Evolutionary conservation across 2,329 filamentous ascomycete genomes (phyloP), one percentile per base, ranked within the genome.

Genomic region (Aspergillus hortae): DNA sequence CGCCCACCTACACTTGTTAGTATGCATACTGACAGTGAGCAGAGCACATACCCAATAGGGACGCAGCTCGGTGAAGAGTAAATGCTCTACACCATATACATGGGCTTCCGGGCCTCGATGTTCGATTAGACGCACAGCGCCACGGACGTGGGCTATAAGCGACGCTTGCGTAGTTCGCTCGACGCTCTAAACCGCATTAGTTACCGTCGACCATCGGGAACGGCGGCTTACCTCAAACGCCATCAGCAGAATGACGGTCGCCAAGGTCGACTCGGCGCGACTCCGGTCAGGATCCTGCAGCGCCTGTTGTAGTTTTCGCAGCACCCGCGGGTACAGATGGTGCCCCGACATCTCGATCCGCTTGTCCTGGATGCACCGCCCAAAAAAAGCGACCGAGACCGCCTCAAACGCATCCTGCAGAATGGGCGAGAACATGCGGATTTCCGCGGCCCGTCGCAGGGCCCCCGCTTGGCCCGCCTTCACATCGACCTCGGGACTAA

Each of bases 381-480:
- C 70, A 55, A 70, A 71, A 38, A 71, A 72, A 0, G 67, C 67
- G n/a, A 70, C 57, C 2, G 70, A 69, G 1, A 72, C 70, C 7
- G 68, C 65, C 42, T 71, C 64, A 46, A 70, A 72, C 0, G 70
- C 70, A 47, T 70, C 68, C 2, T 58, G 59, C 9, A 73, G 64
- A 11, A 72, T 59, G 2, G 70, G 69, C 0, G 69, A 72, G 35
- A 72, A 72, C 68, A 72, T 72, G 45, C 70, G 67, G 43, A 72
- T 72, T 12, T 60, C 65, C 0, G 70, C 70, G 4, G 68, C 70
- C 11, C 65, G 64, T 32, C 70, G 66, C 15, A 72, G 46, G 14
- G 70, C 69, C 17, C 68, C 68, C 4, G 70, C 69, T 17, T 62
- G 64, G 4, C 70, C 70, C 4, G 65, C 60, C 27, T 67, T 70